A percentile compares a stretch with the other conserved stretches of the same genome.
phyloP scores from a whole-genome alignment of 768 basidiomycete genomes.

The Auricularia auricula-judae region DNA sequence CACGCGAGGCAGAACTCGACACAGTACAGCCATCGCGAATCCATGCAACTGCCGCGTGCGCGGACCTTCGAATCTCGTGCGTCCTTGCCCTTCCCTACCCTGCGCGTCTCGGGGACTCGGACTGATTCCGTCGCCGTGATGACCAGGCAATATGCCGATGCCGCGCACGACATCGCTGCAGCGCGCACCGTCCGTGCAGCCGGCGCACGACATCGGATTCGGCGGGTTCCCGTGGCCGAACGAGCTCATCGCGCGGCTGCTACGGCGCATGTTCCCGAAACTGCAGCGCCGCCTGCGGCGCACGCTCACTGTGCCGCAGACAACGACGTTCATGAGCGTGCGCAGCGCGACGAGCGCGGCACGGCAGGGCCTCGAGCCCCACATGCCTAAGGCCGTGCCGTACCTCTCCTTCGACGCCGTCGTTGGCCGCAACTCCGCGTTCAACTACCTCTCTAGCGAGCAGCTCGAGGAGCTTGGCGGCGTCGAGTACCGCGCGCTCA shows the following conservation, averaged over 20 bases:
- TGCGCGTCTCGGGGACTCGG: too few relatives aligned
- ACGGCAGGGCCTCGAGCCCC: constrained; percentile 30
- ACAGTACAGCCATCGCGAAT: not conserved
- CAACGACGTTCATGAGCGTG: constrained; percentile 33
- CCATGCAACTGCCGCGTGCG: constrained; percentile 2
- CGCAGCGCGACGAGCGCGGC: constrained; percentile 11
- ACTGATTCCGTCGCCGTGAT: too few relatives aligned
- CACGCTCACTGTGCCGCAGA: constrained; percentile 66
- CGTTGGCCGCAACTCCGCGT: constrained; percentile 75
- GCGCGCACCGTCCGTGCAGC: not conserved
- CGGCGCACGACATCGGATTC: constrained; percentile 14
- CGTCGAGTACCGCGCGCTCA: constrained; percentile 82
- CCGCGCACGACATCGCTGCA: not conserved
- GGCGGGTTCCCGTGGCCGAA: constrained; percentile 27
- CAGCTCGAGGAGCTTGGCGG: constrained; percentile 89
- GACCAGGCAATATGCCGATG: not conserved
- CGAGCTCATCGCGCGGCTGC: constrained; percentile 29
- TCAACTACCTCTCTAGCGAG: constrained; percentile 54
- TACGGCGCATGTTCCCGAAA: constrained; percentile 53
- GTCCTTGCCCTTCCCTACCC: not conserved
- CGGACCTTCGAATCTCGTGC: not conserved
- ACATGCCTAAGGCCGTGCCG: constrained; percentile 35
- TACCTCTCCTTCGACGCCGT: constrained; percentile 81
- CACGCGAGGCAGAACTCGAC: constrained; percentile 9
- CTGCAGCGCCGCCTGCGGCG: constrained; percentile 45